These are phyloP conservation scores for Colletotrichum tabaci DNA, from an alignment of 2,329 filamentous ascomycete species.

Conservation along the genomic window DNA sequence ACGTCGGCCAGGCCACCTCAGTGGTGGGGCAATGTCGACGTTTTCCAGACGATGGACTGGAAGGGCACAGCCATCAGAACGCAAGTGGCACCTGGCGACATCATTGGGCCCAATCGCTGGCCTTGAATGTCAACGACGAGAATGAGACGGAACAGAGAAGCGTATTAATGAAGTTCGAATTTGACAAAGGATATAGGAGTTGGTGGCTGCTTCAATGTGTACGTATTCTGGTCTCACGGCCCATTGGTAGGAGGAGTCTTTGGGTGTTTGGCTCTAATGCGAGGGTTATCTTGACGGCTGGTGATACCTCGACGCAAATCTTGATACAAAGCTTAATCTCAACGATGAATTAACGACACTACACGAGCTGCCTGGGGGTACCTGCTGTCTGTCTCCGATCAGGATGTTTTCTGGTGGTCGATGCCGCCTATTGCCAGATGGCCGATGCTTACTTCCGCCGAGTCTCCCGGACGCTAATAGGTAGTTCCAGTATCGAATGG, in stretches of 20 bases:
- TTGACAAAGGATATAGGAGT: constrained; percentile 32
- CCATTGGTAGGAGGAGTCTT: constrained; percentile 24
- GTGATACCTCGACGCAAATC: constrained; percentile 38
- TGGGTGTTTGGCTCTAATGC: constrained; percentile 24
- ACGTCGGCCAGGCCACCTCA: constrained; percentile 67
- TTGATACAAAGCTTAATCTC: constrained; percentile 22
- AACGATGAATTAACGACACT: constrained; percentile 24
- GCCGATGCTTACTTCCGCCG: neutral
- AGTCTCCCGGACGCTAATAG: neutral
- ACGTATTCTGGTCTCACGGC: constrained; percentile 22
- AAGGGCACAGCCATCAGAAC: constrained; percentile 59
- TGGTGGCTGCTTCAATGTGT: constrained; percentile 24
- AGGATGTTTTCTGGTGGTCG: neutral
- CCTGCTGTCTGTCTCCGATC: neutral
- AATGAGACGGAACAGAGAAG: constrained; percentile 1
- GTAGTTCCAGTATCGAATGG: neutral
- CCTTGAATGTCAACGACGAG: constrained; percentile 48
- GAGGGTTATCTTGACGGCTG: constrained; percentile 32
- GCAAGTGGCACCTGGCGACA: constrained; percentile 59
- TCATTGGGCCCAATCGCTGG: constrained; percentile 67
- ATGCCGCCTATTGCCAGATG: neutral
- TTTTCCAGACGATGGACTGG: constrained; percentile 64
- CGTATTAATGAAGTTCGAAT: constrained; percentile 28
- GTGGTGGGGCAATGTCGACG: constrained; percentile 75
- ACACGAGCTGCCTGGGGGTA: neutral